Conservation (phyloP, 495 filamentous ascomycete genomes). For the Penicillium steckii region DNA sequence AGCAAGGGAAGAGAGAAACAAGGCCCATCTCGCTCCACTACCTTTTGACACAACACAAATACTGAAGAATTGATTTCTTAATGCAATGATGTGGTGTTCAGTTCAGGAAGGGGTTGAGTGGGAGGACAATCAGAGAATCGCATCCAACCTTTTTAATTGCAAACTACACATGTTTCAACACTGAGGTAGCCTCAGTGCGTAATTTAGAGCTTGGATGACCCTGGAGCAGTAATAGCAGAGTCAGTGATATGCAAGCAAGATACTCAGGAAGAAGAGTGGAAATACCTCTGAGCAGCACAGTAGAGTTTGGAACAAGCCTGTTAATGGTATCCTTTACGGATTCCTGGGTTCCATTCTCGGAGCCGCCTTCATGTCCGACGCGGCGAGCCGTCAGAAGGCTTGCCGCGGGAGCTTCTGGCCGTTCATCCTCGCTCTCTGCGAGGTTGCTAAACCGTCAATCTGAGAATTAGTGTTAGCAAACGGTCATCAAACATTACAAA, state of each 20-base stretch:
- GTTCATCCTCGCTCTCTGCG: conserved; percentile 82
- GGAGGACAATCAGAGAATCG: conserved; percentile 26
- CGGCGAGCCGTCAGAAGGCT: conserved; percentile 60
- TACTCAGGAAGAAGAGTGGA: background rate
- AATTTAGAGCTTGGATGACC: conserved; percentile 48
- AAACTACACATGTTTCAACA: conserved; percentile 32
- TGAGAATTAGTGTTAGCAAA: too few species aligned
- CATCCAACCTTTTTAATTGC: conserved; percentile 34
- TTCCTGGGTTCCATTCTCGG: conserved; percentile 35
- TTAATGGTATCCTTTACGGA: conserved; percentile 29
- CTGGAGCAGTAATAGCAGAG: conserved; percentile 14
- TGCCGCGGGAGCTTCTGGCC: conserved; percentile 68
- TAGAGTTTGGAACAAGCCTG: conserved; percentile 32
- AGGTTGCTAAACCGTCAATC: conserved; percentile 95
- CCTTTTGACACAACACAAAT: conserved; percentile 14
- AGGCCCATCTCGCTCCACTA: background rate
- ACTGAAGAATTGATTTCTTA: too few species aligned
- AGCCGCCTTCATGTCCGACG: conserved; percentile 38
- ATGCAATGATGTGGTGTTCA: background rate
- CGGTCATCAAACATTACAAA: conserved; percentile 13
- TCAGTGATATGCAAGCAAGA: background rate
- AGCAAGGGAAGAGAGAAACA: background rate
- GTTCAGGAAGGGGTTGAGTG: conserved; percentile 7
- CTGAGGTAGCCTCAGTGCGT: conserved; percentile 29
- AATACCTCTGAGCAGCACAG: conserved; percentile 41